A percentile compares a stretch with the other conserved stretches of the same genome.
Conservation (phyloP, 2,329 filamentous ascomycete species). For the Remersonia thermophila region DNA sequence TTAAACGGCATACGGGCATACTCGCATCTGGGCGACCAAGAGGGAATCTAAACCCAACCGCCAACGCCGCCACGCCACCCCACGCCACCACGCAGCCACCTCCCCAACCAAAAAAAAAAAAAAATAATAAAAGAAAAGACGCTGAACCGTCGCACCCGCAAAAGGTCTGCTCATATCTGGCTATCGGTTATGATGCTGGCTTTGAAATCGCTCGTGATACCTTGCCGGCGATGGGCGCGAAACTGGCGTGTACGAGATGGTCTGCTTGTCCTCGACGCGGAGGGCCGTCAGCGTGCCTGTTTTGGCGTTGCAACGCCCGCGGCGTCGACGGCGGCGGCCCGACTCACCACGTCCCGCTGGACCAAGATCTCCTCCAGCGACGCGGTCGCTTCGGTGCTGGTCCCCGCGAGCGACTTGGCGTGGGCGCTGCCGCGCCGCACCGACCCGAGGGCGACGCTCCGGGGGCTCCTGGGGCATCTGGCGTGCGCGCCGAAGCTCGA, state of each 20-base stretch:
- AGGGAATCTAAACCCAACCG: too few relatives aligned
- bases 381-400: slow-evolving; percentile 4
- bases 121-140: too few relatives aligned
- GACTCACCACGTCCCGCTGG: slow-evolving; percentile 18
- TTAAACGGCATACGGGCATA: too few relatives aligned
- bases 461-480: slow-evolving; percentile 3
- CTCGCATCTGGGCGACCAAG: too few relatives aligned
- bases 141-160: too few relatives aligned
- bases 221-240: slow-evolving; percentile 4
- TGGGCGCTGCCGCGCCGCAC: slow-evolving; percentile 7
- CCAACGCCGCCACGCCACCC: too few relatives aligned
- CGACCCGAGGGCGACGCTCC: slow-evolving; percentile 11
- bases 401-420: slow-evolving; percentile 4
- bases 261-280: background rate
- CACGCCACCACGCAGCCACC: too few relatives aligned
- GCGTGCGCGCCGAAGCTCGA: slow-evolving; percentile 3
- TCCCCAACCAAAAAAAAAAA: too few relatives aligned
- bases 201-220: slow-evolving; percentile 3
- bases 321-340: background rate
- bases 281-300: background rate
- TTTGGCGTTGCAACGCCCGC: background rate
- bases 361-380: slow-evolving; percentile 22
- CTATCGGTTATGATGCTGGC: too few relatives aligned
- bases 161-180: too few relatives aligned
- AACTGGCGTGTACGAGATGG: slow-evolving; percentile 3